Evolutionary conservation across 164 flowering plant species (phyloP), one percentile per base, ranked within the genome.

Genomic region (Aristolochia californica): DNA sequence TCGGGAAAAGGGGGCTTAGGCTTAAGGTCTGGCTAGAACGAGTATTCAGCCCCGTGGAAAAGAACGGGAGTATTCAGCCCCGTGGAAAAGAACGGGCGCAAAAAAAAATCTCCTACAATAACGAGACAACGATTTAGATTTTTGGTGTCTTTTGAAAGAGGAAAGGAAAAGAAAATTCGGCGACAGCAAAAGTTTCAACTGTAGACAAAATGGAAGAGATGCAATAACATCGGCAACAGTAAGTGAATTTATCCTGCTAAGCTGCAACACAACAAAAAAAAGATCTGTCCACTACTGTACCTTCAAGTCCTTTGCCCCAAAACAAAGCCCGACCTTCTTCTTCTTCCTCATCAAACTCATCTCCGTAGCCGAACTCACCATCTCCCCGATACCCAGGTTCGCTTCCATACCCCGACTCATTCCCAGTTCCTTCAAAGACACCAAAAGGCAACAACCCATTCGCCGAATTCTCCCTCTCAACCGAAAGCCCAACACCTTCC

Each of bases 341-440:
- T 60, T 91, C 96, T 53, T 91, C 98, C 67, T 88, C 98, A 54
- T 87, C 91, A 21, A 81, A 15, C 79, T 89, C 95, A 71, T 87
- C 97, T 0, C 83, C 96, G 53, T 91, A 87, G 13, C 89, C 98
- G 45, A 82, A 79, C 67, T 88, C 96, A 0, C 78, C 97, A 70
- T 91, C 96, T 13, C 97, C 98, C 28, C 95, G 68, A 57, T 91
- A 88, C 13, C 97, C 96, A 0, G 96, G 93, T 44, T 88, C 96
- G 52, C 96, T 91, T 25, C 91, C 95, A 51, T 91, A 88, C n/a
- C 96, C 98, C 0, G 95, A 86, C 40, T 91, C 98, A 43, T 74
- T 80, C 59, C 88, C 88, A 62, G 43, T 75, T 43, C 58, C 64
- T 53, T 83, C 95, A 56, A 71, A 53, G 38, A 56, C 69, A 30